Percentiles rank a stretch among this genome's conserved stretches.
phyloP scores from a whole-genome alignment of 139 green algal genomes.

The Astrephomene gubernaculifera region DNA sequence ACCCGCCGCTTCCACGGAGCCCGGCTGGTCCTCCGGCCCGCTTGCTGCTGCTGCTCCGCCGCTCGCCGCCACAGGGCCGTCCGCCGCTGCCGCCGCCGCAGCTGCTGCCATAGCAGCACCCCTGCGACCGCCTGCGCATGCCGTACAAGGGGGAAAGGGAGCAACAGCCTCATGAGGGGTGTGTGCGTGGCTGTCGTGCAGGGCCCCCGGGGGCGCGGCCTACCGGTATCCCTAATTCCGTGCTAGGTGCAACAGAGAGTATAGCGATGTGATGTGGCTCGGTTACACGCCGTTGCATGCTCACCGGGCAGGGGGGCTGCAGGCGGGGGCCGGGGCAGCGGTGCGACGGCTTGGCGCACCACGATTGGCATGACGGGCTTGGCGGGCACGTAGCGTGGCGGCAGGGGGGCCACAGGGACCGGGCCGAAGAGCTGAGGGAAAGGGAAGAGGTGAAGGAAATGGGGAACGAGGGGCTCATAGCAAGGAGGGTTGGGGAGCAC shows the following conservation, averaged over 20 bases:
- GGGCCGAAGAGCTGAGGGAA: conserved; percentile 18
- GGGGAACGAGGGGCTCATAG: not conserved
- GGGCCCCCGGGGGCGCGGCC: too few species aligned
- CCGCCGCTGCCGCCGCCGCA: too few species aligned
- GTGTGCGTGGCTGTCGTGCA: not conserved
- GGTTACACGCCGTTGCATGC: not conserved
- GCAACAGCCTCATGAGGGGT: not conserved
- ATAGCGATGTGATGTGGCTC: not conserved
- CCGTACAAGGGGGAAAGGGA: too few species aligned
- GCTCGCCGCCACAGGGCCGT: too few species aligned
- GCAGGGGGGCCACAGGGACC: not conserved
- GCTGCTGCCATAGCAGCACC: too few species aligned
- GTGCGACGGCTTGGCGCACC: not conserved
- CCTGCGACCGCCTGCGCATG: too few species aligned
- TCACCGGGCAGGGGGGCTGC: not conserved
- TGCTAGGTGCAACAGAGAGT: not conserved
- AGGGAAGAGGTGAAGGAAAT: not conserved
- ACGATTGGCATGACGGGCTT: not conserved
- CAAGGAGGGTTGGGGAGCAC: not conserved
- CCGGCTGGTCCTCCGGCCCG: too few species aligned
- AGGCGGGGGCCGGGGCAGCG: not conserved
- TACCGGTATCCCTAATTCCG: too few species aligned
- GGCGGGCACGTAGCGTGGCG: not conserved
- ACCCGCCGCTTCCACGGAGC: too few species aligned
- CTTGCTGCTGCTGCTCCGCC: too few species aligned